These are phyloP conservation scores for Boletus semigastroideus DNA, from an alignment of 1,284 basidiomycete genomes.

Conservation along the genomic window DNA sequence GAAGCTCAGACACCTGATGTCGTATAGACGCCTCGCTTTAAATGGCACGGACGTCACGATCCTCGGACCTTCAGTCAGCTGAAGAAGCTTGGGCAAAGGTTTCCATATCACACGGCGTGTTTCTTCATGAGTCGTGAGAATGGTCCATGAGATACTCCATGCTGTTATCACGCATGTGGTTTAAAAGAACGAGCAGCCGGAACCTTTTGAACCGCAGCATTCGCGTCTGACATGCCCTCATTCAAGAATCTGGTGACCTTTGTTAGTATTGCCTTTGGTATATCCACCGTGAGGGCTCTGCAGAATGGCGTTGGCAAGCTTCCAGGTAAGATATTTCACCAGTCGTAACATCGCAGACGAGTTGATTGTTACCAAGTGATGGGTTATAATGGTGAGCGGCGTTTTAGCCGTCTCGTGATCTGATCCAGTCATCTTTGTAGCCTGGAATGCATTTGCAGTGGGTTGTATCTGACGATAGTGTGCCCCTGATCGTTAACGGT, in stretches of 20 bases:
- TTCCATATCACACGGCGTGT: constrained; percentile 1
- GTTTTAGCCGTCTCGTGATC: neutral
- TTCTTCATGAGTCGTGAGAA: constrained; percentile 1
- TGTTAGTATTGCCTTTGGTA: constrained; percentile 15
- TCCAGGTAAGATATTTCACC: constrained; percentile 21
- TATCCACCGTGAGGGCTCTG: constrained; percentile 18
- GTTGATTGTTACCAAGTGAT: constrained; percentile 22
- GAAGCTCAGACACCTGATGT: neutral
- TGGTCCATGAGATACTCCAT: neutral
- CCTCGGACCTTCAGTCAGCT: neutral
- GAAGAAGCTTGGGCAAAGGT: neutral
- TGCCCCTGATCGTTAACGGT: neutral
- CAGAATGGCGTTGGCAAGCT: constrained; percentile 34
- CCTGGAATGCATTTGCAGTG: constrained; percentile 30
- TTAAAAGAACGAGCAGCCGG: constrained; percentile 8
- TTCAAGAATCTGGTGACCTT: constrained; percentile 4
- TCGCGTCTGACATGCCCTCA: constrained; percentile 14
- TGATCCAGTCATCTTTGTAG: constrained; percentile 10
- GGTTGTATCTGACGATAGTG: constrained; percentile 2
- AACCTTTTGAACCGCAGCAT: neutral
- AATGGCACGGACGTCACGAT: neutral
- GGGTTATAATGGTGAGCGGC: constrained; percentile 32
- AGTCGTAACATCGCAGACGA: neutral
- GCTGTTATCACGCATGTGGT: neutral
- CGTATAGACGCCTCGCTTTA: neutral